A percentile compares a stretch with the other conserved stretches of the same genome.
Evolutionary conservation across 1,284 basidiomycete species (phyloP).

Genomic region (Apiotrichum siamense): DNA sequence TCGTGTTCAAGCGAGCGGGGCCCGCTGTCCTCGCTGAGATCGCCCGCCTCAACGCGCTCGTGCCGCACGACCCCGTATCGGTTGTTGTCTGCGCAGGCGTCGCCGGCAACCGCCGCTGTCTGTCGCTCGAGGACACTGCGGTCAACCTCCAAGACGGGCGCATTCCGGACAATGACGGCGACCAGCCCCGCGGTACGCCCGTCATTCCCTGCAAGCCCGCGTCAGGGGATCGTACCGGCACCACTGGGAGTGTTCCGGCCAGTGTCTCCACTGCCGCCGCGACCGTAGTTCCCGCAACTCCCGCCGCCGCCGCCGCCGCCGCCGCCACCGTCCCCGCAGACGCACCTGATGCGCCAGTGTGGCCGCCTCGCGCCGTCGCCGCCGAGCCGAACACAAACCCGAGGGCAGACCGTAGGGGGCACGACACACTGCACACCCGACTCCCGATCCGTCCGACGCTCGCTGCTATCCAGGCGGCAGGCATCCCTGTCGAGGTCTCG

Average conservation of each 20-base stretch:
- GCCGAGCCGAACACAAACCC: not conserved
- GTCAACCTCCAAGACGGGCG: constrained; percentile 10
- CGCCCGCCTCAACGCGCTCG: not conserved
- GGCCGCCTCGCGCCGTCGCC: not conserved
- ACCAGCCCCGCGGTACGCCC: constrained; percentile 2
- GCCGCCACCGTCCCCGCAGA: not conserved
- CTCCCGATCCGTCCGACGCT: constrained; percentile 1
- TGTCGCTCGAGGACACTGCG: constrained; percentile 12
- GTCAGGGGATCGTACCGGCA: not conserved
- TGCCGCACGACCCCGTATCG: not conserved
- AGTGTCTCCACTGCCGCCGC: too few relatives aligned
- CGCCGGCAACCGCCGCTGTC: constrained; percentile 2
- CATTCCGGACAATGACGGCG: constrained; percentile 15
- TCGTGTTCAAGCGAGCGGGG: constrained; percentile 9
- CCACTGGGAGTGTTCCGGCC: not conserved
- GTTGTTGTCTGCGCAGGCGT: constrained; percentile 12
- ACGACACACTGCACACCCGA: constrained; percentile 3
- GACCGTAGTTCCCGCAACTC: too few relatives aligned
- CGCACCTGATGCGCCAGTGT: not conserved
- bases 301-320: not conserved
- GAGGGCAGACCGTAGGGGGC: not conserved
- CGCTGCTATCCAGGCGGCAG: not conserved
- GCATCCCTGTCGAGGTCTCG: constrained; percentile 8
- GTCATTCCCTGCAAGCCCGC: not conserved
- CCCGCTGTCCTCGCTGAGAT: constrained; percentile 2